These are phyloP conservation scores for Heliamphora pulchella DNA, from an alignment of 179 eudicot species.

Conservation along the genomic window DNA sequence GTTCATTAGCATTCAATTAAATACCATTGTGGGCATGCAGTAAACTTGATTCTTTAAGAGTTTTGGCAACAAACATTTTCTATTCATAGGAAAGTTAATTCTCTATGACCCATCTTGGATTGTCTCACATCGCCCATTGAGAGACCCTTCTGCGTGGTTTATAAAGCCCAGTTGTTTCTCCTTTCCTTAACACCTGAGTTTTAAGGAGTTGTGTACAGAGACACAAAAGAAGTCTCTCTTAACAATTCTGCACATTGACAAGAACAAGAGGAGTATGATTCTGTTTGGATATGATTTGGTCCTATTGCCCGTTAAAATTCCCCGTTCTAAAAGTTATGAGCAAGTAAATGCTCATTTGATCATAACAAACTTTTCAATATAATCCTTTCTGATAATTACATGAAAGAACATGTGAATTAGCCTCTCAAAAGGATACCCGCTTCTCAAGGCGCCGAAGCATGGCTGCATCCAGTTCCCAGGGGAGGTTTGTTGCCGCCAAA, in stretches of 20 bases:
- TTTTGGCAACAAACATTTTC: neutral
- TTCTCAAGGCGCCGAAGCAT: constrained; percentile 99
- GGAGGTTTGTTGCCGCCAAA: constrained; percentile 95
- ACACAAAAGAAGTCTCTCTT: constrained; percentile 4
- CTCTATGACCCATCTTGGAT: neutral
- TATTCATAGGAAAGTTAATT: neutral
- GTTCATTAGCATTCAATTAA: neutral
- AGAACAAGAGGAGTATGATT: constrained; percentile 3
- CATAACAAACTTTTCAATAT: neutral
- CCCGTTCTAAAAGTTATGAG: neutral
- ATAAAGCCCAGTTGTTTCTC: too few relatives aligned
- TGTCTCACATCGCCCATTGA: too few relatives aligned
- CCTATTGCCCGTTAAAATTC: neutral
- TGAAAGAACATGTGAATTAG: neutral
- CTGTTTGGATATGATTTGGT: neutral
- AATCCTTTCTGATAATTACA: neutral
- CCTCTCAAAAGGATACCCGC: constrained; percentile 52
- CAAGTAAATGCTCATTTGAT: neutral
- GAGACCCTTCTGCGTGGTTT: too few relatives aligned
- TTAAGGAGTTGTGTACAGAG: too few relatives aligned
- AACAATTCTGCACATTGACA: neutral
- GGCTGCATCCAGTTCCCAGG: constrained; percentile 99
- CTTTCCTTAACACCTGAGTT: too few relatives aligned
- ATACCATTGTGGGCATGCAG: neutral
- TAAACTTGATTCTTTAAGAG: neutral